Base-by-base conservation (phyloP, 179 eudicot species). In the Vitellaria paradoxa region DNA sequence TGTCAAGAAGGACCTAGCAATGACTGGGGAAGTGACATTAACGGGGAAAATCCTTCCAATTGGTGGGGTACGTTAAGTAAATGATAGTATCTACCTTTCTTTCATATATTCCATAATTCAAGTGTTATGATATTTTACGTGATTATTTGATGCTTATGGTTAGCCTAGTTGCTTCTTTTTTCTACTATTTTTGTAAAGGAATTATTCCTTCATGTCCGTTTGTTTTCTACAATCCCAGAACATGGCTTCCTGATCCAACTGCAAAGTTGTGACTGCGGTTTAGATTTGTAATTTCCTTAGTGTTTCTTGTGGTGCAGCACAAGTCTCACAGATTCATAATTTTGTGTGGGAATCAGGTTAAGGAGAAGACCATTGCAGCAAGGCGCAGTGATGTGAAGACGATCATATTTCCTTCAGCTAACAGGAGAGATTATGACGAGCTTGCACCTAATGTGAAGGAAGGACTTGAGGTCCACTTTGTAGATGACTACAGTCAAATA, bases 11-110 rank as follows among this genome's bases (percentile, higher is more conserved):
- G 97, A 96, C 80, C 86, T 94, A 69, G 99, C 99, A 11, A 96
- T 96, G 99, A 96, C 99, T 0, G 99, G 99, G 62, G 99, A 96
- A 84, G 97, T 92, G 66, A 94, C 99, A 6, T 89, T 96, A 24
- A 92, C 92, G 0, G 93, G 99, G 78, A 90, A 85, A 84, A 92
- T 96, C 69, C 98, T 96, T 81, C 99, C 98, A 56, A 94, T 96
- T 87, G 99, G 98, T 9, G 99, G 99, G 93, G 97, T 93, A 89
- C 75, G 98, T 84, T n/a, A 10, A 65, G 30, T 53, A n/a, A 76
- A 53, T 50, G 9, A 12, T 21, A 23, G 45, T 37, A 53, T 42
- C 20, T 42, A n/a, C 18, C 40, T 59, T 9, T 56, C 18, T 3
- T 72, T 56, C 0, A 3, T 70, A 53, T 53, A 13, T 70, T 50